phyloP scores from a whole-genome alignment of 768 basidiomycete species.

The Cubamyces sp. region DNA sequence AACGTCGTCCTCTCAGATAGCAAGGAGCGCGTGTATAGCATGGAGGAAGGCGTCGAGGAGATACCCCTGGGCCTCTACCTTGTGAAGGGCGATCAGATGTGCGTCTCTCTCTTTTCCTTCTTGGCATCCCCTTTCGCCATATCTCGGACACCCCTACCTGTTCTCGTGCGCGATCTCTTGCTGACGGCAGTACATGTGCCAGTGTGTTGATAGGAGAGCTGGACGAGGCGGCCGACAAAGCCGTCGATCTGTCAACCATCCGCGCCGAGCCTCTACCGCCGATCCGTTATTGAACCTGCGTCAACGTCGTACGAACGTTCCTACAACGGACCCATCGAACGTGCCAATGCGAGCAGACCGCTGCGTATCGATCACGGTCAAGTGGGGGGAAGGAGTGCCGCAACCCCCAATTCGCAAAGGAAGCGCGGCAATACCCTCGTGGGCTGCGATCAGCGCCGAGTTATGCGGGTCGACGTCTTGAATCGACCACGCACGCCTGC shows the following conservation, averaged over 20 bases:
- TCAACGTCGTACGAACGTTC: background rate
- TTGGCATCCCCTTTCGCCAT: background rate
- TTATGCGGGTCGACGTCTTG: too few species aligned
- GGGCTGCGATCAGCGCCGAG: too few species aligned
- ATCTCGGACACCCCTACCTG: background rate
- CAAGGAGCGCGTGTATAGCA: constrained; percentile 90
- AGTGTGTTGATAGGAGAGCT: constrained; percentile 84
- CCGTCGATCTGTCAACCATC: constrained; percentile 74
- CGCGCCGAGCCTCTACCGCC: constrained; percentile 87
- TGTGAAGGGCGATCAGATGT: constrained; percentile 99
- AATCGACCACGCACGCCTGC: too few species aligned
- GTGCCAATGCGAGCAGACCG: too few species aligned
- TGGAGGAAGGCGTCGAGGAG: constrained; percentile 93
- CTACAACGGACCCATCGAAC: background rate
- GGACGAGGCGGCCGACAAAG: constrained; percentile 79
- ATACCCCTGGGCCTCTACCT: constrained; percentile 93
- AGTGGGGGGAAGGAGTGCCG: too few species aligned
- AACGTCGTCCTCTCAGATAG: constrained; percentile 95
- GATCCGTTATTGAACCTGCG: constrained; percentile 64
- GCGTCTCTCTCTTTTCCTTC: constrained; percentile 40
- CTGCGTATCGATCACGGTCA: too few species aligned
- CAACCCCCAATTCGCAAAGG: too few species aligned
- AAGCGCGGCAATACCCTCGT: too few species aligned
- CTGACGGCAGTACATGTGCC: background rate
- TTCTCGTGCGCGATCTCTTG: background rate